These are phyloP conservation scores for Leishmania turanica DNA, from an alignment of 208 protist genomes.

Conservation along the genomic window DNA sequence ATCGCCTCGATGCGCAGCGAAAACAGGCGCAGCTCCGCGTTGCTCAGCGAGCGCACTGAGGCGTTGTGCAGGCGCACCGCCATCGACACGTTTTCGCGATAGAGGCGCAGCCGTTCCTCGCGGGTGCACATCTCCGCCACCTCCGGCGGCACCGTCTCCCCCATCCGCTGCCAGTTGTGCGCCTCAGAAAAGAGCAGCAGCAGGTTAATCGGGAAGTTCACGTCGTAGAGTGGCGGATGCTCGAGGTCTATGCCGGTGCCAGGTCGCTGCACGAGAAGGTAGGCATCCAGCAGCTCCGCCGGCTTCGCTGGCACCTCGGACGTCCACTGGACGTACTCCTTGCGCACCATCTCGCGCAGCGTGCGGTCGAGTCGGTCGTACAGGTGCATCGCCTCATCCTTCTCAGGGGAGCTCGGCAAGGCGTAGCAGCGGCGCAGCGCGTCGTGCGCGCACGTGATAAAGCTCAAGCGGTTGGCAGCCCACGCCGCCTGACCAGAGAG, in stretches of 20 bases:
- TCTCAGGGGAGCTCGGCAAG: constrained; percentile 77
- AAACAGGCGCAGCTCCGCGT: constrained; percentile 95
- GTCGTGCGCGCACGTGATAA: constrained; percentile 61
- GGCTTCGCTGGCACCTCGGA: constrained; percentile 60
- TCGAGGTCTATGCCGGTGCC: constrained; percentile 50
- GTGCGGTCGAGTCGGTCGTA: constrained; percentile 81
- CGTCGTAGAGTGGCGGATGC: constrained; percentile 77
- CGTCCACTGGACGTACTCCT: constrained; percentile 84
- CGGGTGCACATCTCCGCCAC: constrained; percentile 89
- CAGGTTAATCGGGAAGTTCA: constrained; percentile 95
- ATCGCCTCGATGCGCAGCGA: constrained; percentile 90
- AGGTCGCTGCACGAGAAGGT: constrained; percentile 74
- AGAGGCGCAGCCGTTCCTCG: constrained; percentile 93
- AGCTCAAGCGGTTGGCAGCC: constrained; percentile 67
- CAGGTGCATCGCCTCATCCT: constrained; percentile 75
- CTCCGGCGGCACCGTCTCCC: constrained; percentile 84
- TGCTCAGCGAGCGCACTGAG: constrained; percentile 88
- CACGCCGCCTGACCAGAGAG: constrained; percentile 93
- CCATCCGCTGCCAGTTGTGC: constrained; percentile 93
- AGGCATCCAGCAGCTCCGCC: constrained; percentile 86
- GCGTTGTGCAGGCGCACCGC: constrained; percentile 96
- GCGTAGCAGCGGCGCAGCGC: constrained; percentile 84
- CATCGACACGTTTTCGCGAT: constrained; percentile 96
- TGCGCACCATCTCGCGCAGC: constrained; percentile 84
- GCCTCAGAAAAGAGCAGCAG: constrained; percentile 95